Conservation (phyloP, 1,284 basidiomycete species). For the Blastosporella zonata region DNA sequence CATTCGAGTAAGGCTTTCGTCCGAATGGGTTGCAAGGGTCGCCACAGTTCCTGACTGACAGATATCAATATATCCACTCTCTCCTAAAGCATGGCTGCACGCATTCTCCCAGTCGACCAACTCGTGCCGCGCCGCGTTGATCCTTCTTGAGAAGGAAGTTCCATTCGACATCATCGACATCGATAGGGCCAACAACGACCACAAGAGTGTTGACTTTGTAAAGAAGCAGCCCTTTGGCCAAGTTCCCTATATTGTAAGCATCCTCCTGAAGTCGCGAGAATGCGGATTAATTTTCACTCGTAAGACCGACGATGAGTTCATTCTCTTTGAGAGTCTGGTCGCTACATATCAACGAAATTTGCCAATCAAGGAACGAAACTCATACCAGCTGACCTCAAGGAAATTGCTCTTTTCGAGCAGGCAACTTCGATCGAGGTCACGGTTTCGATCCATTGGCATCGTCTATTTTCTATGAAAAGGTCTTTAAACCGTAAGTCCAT, state of each 20-base stretch:
- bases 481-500: conserved; percentile 12
- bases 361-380: conserved; percentile 20
- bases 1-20: too few species aligned
- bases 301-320: conserved; percentile 28
- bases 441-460: conserved; percentile 37
- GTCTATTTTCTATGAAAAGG: conserved; percentile 30
- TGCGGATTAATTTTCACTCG: background rate
- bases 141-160: conserved; percentile 48
- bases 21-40: too few species aligned
- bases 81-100: conserved; percentile 26
- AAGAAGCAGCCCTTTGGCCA: conserved; percentile 58
- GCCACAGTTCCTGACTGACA: too few species aligned
- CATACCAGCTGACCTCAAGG: conserved; percentile 15
- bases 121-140: conserved; percentile 37
- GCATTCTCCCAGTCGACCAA: conserved; percentile 39
- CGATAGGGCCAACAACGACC: conserved; percentile 39
- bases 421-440: conserved; percentile 37
- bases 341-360: conserved; percentile 36
- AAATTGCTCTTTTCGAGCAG: conserved; percentile 40
- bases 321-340: conserved; percentile 23
- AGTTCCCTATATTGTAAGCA: conserved; percentile 52
- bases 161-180: conserved; percentile 44
- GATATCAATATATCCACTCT: too few species aligned
- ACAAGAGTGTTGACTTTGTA: conserved; percentile 42
- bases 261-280: background rate